A percentile compares a stretch with the other conserved stretches of the same genome.
Evolutionary conservation across 345 rosid genomes (phyloP).

Genomic region (Gossypium arboreum): DNA sequence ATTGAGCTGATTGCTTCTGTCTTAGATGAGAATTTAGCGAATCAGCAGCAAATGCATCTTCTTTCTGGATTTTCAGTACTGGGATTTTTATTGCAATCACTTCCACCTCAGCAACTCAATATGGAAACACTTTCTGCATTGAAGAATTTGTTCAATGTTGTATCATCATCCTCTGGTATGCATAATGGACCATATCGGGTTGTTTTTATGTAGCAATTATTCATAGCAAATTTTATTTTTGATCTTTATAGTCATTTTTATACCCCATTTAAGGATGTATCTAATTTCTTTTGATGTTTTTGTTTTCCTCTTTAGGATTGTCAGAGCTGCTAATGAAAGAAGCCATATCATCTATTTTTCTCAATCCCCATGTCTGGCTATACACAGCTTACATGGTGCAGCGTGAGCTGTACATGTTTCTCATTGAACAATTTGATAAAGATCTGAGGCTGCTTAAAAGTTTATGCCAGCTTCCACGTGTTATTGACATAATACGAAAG

Average conservation of each 20-base stretch:
- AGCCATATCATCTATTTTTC: constrained; percentile 80
- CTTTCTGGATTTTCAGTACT: constrained; percentile 87
- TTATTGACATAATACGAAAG: constrained; percentile 70
- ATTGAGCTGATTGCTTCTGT: constrained; percentile 92
- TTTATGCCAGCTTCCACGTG: constrained; percentile 74
- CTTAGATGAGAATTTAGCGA: constrained; percentile 85
- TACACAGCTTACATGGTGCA: constrained; percentile 77
- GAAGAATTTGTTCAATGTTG: constrained; percentile 76
- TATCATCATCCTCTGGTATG: constrained; percentile 70
- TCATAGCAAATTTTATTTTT: neutral
- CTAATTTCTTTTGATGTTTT: neutral
- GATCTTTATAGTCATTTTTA: constrained; percentile 5
- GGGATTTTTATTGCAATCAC: constrained; percentile 89
- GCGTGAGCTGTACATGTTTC: constrained; percentile 94
- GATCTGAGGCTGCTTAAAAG: constrained; percentile 71
- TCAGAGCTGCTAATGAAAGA: constrained; percentile 79
- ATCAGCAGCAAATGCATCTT: constrained; percentile 93
- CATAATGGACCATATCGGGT: constrained; percentile 17
- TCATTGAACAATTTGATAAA: constrained; percentile 77
- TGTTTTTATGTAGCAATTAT: neutral
- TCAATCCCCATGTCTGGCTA: constrained; percentile 84
- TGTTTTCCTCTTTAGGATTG: constrained; percentile 44
- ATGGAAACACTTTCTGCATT: constrained; percentile 84
- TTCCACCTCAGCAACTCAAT: constrained; percentile 86
- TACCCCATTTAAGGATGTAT: constrained; percentile 7